Evolutionary conservation across 495 filamentous ascomycete genomes (phyloP).

Genomic region (Cryomyces minteri): DNA sequence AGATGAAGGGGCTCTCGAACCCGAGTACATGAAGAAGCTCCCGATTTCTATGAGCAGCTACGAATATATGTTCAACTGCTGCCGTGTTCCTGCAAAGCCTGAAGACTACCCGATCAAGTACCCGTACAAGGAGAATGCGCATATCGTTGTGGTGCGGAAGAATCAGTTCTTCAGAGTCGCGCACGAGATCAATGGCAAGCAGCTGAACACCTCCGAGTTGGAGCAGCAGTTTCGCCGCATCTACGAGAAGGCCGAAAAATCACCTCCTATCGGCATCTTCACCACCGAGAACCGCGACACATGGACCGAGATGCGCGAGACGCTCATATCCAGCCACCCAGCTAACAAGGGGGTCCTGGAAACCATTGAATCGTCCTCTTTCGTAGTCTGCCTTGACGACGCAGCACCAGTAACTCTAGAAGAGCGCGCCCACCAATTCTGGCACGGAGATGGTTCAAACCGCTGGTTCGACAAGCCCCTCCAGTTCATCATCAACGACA

Average conservation of each 20-base stretch:
- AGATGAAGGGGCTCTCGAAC: constrained; percentile 67
- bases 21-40: constrained; percentile 91
- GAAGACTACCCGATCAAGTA: constrained; percentile 77
- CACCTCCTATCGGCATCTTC: constrained; percentile 62
- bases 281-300: constrained; percentile 84
- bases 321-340: constrained; percentile 54
- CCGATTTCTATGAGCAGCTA: constrained; percentile 96
- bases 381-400: constrained; percentile 88
- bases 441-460: constrained; percentile 92
- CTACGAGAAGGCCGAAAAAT: constrained; percentile 54
- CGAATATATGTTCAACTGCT: constrained; percentile 97
- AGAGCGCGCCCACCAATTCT: constrained; percentile 91
- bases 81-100: constrained; percentile 66
- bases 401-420: constrained; percentile 83
- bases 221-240: constrained; percentile 75
- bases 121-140: constrained; percentile 50
- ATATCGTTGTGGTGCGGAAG: constrained; percentile 80
- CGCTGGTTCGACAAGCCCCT: constrained; percentile 97
- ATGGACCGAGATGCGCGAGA: constrained; percentile 68
- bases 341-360: constrained; percentile 58
- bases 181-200: constrained; percentile 56
- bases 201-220: constrained; percentile 72
- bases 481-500: constrained; percentile 96
- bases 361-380: constrained; percentile 77
- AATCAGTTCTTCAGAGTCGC: constrained; percentile 89